These are phyloP conservation scores for Metschnikowia orientalis DNA, from an alignment of 805 yeast species.

Conservation along the genomic window DNA sequence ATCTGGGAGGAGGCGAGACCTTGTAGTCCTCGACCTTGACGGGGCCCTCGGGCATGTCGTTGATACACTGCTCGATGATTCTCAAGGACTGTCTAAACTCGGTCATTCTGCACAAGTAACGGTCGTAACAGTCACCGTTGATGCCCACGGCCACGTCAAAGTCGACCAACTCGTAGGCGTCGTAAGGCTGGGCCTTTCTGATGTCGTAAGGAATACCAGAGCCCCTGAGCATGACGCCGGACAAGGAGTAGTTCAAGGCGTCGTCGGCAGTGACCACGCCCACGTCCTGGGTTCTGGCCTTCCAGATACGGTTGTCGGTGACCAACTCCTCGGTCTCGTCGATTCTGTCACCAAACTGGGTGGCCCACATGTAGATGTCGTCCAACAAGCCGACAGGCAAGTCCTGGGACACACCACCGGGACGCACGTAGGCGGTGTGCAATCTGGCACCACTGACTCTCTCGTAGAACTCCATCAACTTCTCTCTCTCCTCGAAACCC, in stretches of 20 bases:
- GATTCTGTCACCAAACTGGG: conserved; percentile 88
- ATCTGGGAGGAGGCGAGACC: conserved; percentile 76
- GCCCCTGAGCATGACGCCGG: conserved; percentile 90
- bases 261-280: conserved; percentile 84
- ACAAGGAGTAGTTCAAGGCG: conserved; percentile 72
- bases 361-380: conserved; percentile 94
- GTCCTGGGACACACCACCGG: conserved; percentile 90
- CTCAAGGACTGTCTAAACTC: conserved; percentile 89
- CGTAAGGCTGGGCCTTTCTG: conserved; percentile 84
- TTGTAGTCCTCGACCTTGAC: conserved; percentile 88
- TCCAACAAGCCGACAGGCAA: conserved; percentile 81
- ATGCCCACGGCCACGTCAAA: conserved; percentile 83
- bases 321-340: conserved; percentile 87
- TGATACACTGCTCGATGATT: conserved; percentile 84
- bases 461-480: conserved; percentile 88
- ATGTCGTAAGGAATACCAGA: conserved; percentile 85
- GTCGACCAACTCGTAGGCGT: conserved; percentile 81
- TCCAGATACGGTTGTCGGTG: conserved; percentile 91
- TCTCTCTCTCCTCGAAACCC: conserved; percentile 94
- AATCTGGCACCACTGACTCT: conserved; percentile 87
- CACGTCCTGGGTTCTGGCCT: conserved; percentile 75
- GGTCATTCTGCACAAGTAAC: conserved; percentile 83
- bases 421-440: conserved; percentile 84
- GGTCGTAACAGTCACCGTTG: conserved; percentile 88
- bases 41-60: conserved; percentile 90